Evolutionary conservation across 768 basidiomycete genomes (phyloP).

Genomic region (Suillus tomentosus): DNA sequence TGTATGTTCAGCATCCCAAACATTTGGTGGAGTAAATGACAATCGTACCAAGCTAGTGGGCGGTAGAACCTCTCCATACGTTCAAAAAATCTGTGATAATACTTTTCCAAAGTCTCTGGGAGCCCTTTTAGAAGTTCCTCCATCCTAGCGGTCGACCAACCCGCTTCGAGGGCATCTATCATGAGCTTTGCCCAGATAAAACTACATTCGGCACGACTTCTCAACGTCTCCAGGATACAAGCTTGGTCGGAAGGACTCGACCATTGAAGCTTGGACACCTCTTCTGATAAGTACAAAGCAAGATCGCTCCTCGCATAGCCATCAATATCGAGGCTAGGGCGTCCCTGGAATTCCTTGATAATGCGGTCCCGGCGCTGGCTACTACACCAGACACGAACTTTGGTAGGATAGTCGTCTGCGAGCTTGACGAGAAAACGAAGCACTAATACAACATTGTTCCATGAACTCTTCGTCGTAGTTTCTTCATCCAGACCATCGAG

Average conservation of each 20-base stretch:
- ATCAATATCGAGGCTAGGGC: not conserved
- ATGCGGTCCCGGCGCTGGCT: constrained; percentile 18
- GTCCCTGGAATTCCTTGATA: constrained; percentile 12
- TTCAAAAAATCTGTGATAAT: not conserved
- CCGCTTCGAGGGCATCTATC: not conserved
- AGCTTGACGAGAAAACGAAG: constrained; percentile 21
- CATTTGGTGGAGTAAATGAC: not conserved
- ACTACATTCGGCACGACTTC: not conserved
- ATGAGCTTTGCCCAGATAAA: not conserved
- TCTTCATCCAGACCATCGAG: constrained; percentile 34
- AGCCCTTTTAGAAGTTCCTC: not conserved
- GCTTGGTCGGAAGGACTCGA: not conserved
- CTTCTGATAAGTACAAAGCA: constrained; percentile 13
- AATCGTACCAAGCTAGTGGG: not conserved
- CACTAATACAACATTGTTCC: constrained; percentile 18
- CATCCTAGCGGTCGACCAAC: not conserved
- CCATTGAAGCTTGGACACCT: not conserved
- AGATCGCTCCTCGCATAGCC: constrained; percentile 4
- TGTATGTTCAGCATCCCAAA: not conserved
- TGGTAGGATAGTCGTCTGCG: constrained; percentile 14
- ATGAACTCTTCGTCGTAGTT: constrained; percentile 13
- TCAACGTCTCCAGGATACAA: not conserved
- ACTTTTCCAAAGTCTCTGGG: not conserved
- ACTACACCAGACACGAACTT: constrained; percentile 29
- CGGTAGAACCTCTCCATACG: not conserved